These are phyloP conservation scores for Rhododendron williamsianum DNA, from an alignment of 148 eudicot genomes.

Conservation along the genomic window DNA sequence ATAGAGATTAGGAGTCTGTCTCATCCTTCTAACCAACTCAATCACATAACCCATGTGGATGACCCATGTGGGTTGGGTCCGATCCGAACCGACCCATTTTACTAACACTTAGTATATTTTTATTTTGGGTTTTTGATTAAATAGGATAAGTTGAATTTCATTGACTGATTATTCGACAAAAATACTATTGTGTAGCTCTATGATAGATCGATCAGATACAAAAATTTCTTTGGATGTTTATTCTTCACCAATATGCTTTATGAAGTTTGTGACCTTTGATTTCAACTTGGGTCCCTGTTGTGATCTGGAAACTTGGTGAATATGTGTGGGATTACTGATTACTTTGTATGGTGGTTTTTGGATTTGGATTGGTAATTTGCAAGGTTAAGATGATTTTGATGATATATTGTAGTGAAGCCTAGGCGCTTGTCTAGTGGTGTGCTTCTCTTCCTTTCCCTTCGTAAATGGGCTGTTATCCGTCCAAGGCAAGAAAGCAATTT, in stretches of 20 bases:
- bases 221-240: neutral
- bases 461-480: slow-evolving; percentile 80
- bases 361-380: slow-evolving; percentile 23
- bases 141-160: neutral
- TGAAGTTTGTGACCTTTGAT: neutral
- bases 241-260: neutral
- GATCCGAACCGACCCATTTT: too few species aligned
- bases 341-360: slow-evolving; percentile 13
- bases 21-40: too few species aligned
- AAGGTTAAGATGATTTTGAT: slow-evolving; percentile 39
- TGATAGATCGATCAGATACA: neutral
- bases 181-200: neutral
- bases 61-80: too few species aligned
- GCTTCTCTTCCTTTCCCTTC: slow-evolving; percentile 9
- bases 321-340: slow-evolving; percentile 12
- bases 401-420: slow-evolving; percentile 35
- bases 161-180: neutral
- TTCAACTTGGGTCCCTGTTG: neutral
- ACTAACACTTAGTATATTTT: neutral
- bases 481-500: slow-evolving; percentile 40
- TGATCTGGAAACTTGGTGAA: neutral
- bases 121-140: neutral
- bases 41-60: too few species aligned
- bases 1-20: too few species aligned
- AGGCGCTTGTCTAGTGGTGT: slow-evolving; percentile 18